These are phyloP conservation scores for Macrotyloma uniflorum DNA, from an alignment of 306 rosid species.

Conservation along the genomic window DNA sequence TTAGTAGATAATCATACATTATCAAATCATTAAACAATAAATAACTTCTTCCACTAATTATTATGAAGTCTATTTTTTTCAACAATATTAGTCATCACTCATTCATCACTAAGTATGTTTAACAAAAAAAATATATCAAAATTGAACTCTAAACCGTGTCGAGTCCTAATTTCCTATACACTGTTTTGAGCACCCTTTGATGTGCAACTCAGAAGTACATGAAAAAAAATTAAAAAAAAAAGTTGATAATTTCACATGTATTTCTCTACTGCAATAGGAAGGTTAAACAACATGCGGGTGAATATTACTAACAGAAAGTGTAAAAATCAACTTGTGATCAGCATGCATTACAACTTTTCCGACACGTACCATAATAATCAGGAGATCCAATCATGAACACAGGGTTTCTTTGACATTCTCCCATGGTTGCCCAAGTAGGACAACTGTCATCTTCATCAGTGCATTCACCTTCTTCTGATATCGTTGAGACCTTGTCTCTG, in stretches of 20 bases:
- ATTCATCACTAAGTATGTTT: neutral
- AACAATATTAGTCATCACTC: neutral
- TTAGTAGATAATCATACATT: neutral
- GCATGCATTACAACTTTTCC: constrained; percentile 83
- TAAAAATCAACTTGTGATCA: constrained; percentile 36
- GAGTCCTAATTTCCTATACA: neutral
- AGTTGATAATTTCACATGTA: neutral
- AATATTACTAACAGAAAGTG: neutral
- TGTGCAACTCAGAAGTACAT: neutral
- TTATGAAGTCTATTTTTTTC: neutral
- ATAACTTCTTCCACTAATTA: neutral
- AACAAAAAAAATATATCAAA: neutral
- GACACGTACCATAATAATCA: constrained; percentile 91
- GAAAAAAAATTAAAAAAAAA: neutral
- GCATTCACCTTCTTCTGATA: constrained; percentile 55
- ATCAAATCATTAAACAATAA: neutral
- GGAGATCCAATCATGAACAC: constrained; percentile 89
- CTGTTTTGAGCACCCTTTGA: neutral
- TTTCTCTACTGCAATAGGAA: neutral
- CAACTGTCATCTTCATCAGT: constrained; percentile 67
- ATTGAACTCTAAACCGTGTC: neutral
- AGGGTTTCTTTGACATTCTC: constrained; percentile 81
- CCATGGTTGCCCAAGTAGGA: constrained; percentile 69
- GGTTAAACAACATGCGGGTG: too few species aligned
- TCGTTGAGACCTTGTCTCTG: constrained; percentile 32